phyloP scores from a whole-genome alignment of 768 basidiomycete genomes.

The Agaricus blazei region DNA sequence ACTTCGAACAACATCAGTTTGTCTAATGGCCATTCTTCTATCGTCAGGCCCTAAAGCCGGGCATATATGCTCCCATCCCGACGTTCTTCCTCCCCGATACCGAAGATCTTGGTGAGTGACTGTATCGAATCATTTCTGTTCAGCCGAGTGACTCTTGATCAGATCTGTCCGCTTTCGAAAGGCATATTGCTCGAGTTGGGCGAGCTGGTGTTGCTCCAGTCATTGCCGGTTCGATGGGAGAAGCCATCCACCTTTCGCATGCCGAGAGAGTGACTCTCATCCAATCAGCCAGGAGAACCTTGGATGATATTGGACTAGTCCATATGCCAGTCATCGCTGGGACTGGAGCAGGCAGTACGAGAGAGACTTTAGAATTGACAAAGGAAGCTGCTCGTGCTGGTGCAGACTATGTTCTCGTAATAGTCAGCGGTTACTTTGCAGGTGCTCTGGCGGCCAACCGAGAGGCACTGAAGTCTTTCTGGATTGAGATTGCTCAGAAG shows the following conservation, averaged over 20 bases:
- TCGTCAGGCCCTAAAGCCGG: slow-evolving; percentile 60
- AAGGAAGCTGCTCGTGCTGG: slow-evolving; percentile 79
- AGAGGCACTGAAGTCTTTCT: slow-evolving; percentile 74
- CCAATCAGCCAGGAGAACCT: slow-evolving; percentile 58
- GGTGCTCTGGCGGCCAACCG: slow-evolving; percentile 59
- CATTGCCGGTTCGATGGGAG: slow-evolving; percentile 81
- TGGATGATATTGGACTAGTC: slow-evolving; percentile 60
- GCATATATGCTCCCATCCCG: slow-evolving; percentile 83
- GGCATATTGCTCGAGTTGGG: slow-evolving; percentile 61
- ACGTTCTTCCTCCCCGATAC: slow-evolving; percentile 74
- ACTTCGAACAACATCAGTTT: slow-evolving; percentile 32
- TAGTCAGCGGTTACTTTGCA: slow-evolving; percentile 84
- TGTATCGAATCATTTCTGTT: background rate
- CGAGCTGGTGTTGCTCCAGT: slow-evolving; percentile 66
- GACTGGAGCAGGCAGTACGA: slow-evolving; percentile 78
- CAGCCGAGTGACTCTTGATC: background rate
- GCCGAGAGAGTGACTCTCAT: slow-evolving; percentile 64
- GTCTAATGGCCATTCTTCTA: slow-evolving; percentile 21
- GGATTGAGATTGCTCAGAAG: slow-evolving; percentile 67
- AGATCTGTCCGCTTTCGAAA: slow-evolving; percentile 66
- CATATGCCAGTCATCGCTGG: slow-evolving; percentile 73
- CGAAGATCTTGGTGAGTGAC: slow-evolving; percentile 74
- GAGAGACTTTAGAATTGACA: slow-evolving; percentile 73
- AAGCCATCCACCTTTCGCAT: slow-evolving; percentile 71
- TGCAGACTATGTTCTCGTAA: slow-evolving; percentile 84